Conservation (phyloP, 805 yeast genomes). For the Ogataea salicorniae region DNA sequence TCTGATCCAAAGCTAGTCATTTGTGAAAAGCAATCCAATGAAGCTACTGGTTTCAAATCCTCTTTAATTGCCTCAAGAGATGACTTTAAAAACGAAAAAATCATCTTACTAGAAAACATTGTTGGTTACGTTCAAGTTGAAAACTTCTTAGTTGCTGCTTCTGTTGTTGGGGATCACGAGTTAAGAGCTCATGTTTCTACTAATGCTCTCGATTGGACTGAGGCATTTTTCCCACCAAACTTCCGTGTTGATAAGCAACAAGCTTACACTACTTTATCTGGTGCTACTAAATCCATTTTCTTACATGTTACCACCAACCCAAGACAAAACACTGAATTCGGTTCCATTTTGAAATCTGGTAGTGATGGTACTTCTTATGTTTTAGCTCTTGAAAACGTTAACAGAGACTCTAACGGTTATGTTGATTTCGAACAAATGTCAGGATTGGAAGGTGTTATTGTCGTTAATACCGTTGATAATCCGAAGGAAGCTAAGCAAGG, state of each 20-base stretch:
- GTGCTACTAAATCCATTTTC: slow-evolving; percentile 62
- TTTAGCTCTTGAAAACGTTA: slow-evolving; percentile 58
- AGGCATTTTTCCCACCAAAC: slow-evolving; percentile 67
- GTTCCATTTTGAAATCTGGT: slow-evolving; percentile 77
- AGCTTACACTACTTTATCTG: slow-evolving; percentile 73
- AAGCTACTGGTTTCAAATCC: slow-evolving; percentile 28
- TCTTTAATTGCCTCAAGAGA: slow-evolving; percentile 45
- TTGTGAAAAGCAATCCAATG: slow-evolving; percentile 48
- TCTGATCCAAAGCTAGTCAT: slow-evolving; percentile 47
- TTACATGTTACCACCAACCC: slow-evolving; percentile 70
- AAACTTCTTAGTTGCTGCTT: slow-evolving; percentile 66
- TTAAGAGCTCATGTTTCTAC: slow-evolving; percentile 64
- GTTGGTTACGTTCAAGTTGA: slow-evolving; percentile 71
- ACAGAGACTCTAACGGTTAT: slow-evolving; percentile 64
- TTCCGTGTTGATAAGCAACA: slow-evolving; percentile 53
- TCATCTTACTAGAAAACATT: slow-evolving; percentile 45
- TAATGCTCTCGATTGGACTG: slow-evolving; percentile 69
- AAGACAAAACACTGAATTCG: slow-evolving; percentile 53
- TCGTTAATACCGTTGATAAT: slow-evolving; percentile 65
- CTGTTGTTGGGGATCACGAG: slow-evolving; percentile 41
- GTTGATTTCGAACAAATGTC: slow-evolving; percentile 83
- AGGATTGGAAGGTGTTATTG: slow-evolving; percentile 79
- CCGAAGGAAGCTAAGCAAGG: slow-evolving; percentile 39
- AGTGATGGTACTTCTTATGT: slow-evolving; percentile 84
- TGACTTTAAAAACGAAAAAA: slow-evolving; percentile 37